Conservation (phyloP, 495 filamentous ascomycete genomes). For the Tuber magnatum region DNA sequence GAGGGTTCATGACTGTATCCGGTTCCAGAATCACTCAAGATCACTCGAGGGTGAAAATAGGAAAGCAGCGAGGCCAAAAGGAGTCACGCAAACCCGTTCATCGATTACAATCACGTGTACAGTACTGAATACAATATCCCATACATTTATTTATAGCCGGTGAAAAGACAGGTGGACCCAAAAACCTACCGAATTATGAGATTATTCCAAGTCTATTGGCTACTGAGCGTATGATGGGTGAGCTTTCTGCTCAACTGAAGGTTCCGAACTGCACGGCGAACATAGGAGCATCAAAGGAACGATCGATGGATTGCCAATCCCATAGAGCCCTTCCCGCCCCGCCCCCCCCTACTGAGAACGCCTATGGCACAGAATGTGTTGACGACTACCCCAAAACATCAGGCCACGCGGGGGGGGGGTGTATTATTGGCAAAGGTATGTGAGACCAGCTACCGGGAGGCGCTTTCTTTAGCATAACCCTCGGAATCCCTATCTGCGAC, state of each 20-base stretch:
- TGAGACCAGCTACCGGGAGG: not conserved
- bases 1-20: not conserved
- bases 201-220: not conserved
- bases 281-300: not conserved
- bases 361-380: not conserved
- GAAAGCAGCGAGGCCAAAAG: not conserved
- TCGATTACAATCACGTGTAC: not conserved
- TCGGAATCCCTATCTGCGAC: conserved; percentile 1
- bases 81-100: not conserved
- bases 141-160: not conserved
- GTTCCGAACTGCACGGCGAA: not conserved
- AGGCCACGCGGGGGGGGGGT: not conserved
- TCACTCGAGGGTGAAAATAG: not conserved
- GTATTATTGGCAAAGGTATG: not conserved
- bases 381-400: not conserved
- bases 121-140: not conserved
- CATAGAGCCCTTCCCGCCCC: not conserved
- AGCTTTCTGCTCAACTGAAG: not conserved
- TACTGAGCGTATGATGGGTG: not conserved
- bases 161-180: not conserved
- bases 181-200: not conserved
- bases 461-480: not conserved
- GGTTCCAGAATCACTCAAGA: not conserved
- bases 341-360: not conserved
- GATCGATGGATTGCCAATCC: not conserved